Evolutionary conservation across 1,284 basidiomycete genomes (phyloP).

Genomic region (Puccinia polysora): DNA sequence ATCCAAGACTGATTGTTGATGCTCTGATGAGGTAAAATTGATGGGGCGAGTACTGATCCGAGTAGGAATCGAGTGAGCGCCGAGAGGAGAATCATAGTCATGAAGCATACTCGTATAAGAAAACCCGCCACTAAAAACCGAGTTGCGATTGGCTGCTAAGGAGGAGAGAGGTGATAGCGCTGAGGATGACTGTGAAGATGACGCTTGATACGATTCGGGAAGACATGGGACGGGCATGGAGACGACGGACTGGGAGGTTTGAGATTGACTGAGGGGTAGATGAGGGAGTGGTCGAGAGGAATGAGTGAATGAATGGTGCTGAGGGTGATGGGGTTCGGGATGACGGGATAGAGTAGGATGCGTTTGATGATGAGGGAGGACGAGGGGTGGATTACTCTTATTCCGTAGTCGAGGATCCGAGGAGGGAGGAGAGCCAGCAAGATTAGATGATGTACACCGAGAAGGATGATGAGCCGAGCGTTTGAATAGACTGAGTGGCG

Average conservation of each 20-base stretch:
- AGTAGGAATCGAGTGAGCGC: constrained; percentile 22
- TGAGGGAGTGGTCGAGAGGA: background rate
- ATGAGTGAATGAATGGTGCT: background rate
- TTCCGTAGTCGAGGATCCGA: background rate
- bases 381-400: background rate
- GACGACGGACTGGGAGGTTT: too few relatives aligned
- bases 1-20: too few relatives aligned
- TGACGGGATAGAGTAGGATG: too few relatives aligned
- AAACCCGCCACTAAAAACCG: too few relatives aligned
- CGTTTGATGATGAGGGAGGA: background rate
- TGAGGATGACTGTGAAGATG: too few relatives aligned
- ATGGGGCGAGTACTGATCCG: constrained; percentile 26
- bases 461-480: background rate
- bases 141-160: too few relatives aligned
- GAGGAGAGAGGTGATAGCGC: too few relatives aligned
- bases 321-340: background rate
- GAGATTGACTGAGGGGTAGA: background rate
- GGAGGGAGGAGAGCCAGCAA: background rate
- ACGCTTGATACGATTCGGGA: too few relatives aligned
- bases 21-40: constrained; percentile 1
- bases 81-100: constrained; percentile 20
- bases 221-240: too few relatives aligned
- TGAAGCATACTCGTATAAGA: constrained; percentile 6
- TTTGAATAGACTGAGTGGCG: background rate
- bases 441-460: background rate